Percentiles rank a stretch among this genome's conserved stretches.
Conservation (phyloP, 768 basidiomycete species). For the Wakefieldia striispora region DNA sequence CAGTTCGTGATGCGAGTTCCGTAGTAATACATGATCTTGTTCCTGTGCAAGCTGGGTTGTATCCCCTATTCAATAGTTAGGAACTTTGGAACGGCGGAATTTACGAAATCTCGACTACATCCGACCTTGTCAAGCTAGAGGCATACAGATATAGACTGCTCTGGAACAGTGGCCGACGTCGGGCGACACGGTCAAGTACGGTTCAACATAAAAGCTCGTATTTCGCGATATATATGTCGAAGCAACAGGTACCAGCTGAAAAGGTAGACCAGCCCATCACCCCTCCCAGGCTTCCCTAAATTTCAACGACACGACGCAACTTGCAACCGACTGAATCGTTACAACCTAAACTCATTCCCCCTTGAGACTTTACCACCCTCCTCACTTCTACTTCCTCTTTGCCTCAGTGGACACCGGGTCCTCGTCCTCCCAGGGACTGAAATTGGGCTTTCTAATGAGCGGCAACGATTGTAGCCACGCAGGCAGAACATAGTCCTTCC, state of each 20-base stretch:
- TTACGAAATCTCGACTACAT: neutral
- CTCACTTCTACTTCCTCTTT: constrained; percentile 23
- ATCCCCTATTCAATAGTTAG: no score
- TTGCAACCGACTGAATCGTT: constrained; percentile 13
- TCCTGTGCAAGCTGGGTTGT: neutral
- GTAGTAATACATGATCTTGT: neutral
- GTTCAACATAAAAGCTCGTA: constrained; percentile 29
- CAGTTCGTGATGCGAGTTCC: neutral
- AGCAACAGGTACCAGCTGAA: constrained; percentile 21
- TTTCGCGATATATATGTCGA: constrained; percentile 32
- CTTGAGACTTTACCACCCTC: neutral
- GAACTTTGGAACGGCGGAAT: no score
- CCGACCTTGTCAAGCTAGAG: neutral
- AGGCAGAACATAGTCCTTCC: constrained; percentile 42
- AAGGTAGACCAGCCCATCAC: constrained; percentile 21
- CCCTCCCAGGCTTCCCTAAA: constrained; percentile 10
- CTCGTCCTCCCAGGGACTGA: constrained; percentile 83
- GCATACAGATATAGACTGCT: constrained; percentile 8
- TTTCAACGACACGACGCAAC: constrained; percentile 14
- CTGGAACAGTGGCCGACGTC: neutral
- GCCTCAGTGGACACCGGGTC: constrained; percentile 34
- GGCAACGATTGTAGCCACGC: constrained; percentile 70
- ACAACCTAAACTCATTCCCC: constrained; percentile 2
- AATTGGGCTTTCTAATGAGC: constrained; percentile 64
- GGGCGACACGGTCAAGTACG: constrained; percentile 4